A percentile compares a stretch with the other conserved stretches of the same genome.
These are phyloP conservation scores for Erythrophleum ivorense DNA, from an alignment of 331 rosid genomes.

Conservation along the genomic window DNA sequence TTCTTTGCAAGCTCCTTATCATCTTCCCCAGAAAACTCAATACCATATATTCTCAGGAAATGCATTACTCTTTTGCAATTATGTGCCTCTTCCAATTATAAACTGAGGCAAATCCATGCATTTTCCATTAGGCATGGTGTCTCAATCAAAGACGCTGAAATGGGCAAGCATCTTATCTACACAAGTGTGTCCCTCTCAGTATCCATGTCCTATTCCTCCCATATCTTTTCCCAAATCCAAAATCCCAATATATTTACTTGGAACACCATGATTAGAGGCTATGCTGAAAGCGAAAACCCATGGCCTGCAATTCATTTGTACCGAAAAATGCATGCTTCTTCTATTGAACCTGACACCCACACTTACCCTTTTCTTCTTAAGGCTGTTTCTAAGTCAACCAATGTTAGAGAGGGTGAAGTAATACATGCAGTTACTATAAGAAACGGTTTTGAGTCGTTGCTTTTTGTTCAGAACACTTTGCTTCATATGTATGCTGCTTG, in stretches of 20 bases:
- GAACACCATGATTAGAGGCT: constrained; percentile 92
- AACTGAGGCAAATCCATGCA: constrained; percentile 79
- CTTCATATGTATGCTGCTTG: constrained; percentile 75
- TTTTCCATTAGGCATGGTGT: constrained; percentile 76
- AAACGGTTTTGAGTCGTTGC: constrained; percentile 78
- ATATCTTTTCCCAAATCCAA: constrained; percentile 50
- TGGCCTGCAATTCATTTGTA: constrained; percentile 56
- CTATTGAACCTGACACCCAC: constrained; percentile 73
- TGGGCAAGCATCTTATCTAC: constrained; percentile 81
- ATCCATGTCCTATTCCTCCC: constrained; percentile 70
- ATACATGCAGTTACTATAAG: constrained; percentile 65
- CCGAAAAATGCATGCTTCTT: constrained; percentile 53
- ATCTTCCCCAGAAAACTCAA: constrained; percentile 41
- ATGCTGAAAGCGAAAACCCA: constrained; percentile 64
- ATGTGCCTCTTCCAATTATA: constrained; percentile 68
- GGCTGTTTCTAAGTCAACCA: constrained; percentile 70
- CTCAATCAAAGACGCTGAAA: constrained; percentile 58
- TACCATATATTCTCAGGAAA: constrained; percentile 45
- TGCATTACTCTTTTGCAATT: constrained; percentile 73
- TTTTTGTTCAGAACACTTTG: constrained; percentile 81
- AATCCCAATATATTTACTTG: constrained; percentile 75
- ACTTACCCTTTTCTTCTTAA: constrained; percentile 87
- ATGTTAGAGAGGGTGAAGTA: constrained; percentile 62
- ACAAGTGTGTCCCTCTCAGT: constrained; percentile 70
- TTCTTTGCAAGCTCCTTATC: constrained; percentile 26